phyloP scores from a whole-genome alignment of 305 asterid genomes.

The Rubia tinctorum region DNA sequence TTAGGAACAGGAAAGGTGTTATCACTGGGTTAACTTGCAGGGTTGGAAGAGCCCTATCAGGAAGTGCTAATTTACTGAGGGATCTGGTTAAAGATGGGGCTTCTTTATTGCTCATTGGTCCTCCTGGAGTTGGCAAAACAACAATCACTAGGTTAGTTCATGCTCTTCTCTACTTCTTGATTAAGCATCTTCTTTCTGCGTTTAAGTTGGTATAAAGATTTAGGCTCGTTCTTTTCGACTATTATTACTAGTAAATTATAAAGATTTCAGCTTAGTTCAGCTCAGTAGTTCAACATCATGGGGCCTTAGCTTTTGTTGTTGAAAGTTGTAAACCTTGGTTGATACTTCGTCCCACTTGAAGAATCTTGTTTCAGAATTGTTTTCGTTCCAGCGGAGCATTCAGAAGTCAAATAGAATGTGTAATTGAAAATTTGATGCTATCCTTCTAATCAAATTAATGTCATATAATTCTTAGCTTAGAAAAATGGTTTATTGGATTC shows the following conservation, averaged over 20 bases:
- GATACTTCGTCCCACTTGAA: neutral
- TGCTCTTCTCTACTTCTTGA: too few species aligned
- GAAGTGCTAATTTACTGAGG: conserved; percentile 79
- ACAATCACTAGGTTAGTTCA: conserved; percentile 73
- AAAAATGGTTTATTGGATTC: neutral
- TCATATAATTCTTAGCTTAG: neutral
- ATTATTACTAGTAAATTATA: too few species aligned
- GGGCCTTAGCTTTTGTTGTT: neutral
- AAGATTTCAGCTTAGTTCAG: neutral
- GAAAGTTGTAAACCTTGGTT: neutral
- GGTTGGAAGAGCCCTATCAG: conserved; percentile 85
- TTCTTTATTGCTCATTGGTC: conserved; percentile 88
- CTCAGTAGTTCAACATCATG: neutral
- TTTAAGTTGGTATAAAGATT: neutral
- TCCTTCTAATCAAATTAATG: neutral
- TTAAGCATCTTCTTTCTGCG: neutral
- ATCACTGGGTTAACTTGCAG: conserved; percentile 91
- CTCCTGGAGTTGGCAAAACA: conserved; percentile 97
- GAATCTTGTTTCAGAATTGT: neutral
- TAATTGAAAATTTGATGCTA: neutral
- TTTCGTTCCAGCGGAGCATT: neutral
- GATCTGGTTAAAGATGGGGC: conserved; percentile 77
- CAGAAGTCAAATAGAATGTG: neutral
- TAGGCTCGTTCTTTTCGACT: neutral
- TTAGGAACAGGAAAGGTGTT: conserved; percentile 72